These are phyloP conservation scores for Cucumis sativus DNA, from an alignment of 306 rosid genomes.

Conservation along the genomic window Cucumber_9930_V3 NC_026660.2:5913001-5913500, in stretches of 20 bases:
- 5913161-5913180: slow-evolving; percentile 86
- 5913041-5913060: not conserved
- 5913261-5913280: slow-evolving; percentile 21
- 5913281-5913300: slow-evolving; percentile 16
- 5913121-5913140: slow-evolving; percentile 86
- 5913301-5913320: slow-evolving; percentile 3
- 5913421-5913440: slow-evolving; percentile 96
- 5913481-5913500: slow-evolving; percentile 83
- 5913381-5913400: not conserved
- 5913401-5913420: not conserved
- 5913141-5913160: slow-evolving; percentile 92
- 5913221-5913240: slow-evolving; percentile 83
- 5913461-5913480: slow-evolving; percentile 73
- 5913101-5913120: slow-evolving; percentile 45
- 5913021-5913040: not conserved
- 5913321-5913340: not conserved
- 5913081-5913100: slow-evolving; percentile 14
- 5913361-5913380: not conserved
- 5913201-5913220: slow-evolving; percentile 83
- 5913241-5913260: slow-evolving; percentile 79
- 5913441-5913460: slow-evolving; percentile 67
- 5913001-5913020: not conserved
- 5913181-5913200: slow-evolving; percentile 81
- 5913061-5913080: not conserved
- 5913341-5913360: not conserved